Conservation (phyloP, 2,329 filamentous ascomycete genomes). For the Graphilbum sp. region DNA sequence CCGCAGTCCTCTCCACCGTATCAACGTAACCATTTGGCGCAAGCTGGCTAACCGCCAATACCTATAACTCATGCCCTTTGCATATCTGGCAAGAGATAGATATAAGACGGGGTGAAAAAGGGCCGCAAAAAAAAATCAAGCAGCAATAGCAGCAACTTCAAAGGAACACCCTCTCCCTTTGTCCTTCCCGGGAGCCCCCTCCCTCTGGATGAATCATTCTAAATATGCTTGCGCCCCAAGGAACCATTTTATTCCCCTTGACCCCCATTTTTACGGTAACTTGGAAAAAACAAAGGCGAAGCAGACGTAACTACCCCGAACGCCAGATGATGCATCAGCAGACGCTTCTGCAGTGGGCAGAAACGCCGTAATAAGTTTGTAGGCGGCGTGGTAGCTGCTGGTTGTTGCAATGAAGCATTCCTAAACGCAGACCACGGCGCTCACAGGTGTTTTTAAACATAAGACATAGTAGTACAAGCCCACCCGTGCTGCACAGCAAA, state of each 20-base stretch:
- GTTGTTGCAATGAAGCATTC: neutral
- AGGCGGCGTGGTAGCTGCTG: neutral
- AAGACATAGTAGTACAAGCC: constrained; percentile 4
- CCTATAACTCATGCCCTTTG: no score
- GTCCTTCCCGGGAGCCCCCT: neutral
- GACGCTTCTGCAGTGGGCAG: neutral
- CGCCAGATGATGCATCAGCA: neutral
- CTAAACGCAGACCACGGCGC: no score
- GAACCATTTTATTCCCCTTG: constrained; percentile 4
- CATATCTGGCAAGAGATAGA: no score
- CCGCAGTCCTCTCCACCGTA: no score
- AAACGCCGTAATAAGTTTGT: neutral
- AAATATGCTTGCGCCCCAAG: constrained; percentile 4
- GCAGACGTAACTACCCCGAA: neutral
- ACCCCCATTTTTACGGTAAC: neutral
- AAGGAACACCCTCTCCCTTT: neutral
- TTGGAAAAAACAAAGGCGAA: neutral
- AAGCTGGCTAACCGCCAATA: no score
- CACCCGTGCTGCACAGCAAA: neutral
- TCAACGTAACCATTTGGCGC: no score
- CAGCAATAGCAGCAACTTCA: no score
- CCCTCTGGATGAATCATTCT: constrained; percentile 1
- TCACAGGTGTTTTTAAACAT: no score
- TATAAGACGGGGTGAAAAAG: no score
- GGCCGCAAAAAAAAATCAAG: neutral